Base-by-base conservation (phyloP, 345 rosid genomes). In the Bruguiera gymnorhiza region DNA sequence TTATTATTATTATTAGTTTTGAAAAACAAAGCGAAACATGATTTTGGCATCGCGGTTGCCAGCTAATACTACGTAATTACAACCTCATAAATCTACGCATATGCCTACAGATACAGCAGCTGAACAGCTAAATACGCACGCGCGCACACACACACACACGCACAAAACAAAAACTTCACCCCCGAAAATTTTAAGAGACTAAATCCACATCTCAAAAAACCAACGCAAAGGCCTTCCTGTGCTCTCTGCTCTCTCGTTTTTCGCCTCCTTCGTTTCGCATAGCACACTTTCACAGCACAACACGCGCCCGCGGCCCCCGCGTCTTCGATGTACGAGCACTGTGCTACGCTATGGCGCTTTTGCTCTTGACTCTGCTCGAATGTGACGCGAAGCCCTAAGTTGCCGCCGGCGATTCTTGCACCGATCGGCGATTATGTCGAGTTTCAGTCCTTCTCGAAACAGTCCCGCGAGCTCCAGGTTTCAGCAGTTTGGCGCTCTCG, bases 391-490 rank as follows among this genome's bases (percentile, higher is more conserved):
- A 19, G 27, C 9, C 53, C n/a, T 23, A 8, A 27, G 58, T 27
- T 48, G 63, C 65, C 27, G 60, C 60, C 61, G 15, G 62, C 61
- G 34, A 37, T 69, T 64, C 43, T 20, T 50, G 50, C 63, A 15
- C 39, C 58, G n/a, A 69, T 37, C 16, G 20, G 23, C 23, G 11
- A 32, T 58, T n/a, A 83, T 85, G 92, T 79, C 86, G 27, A 58
- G 60, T 43, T 88, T 78, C 79, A 86, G 90, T 78, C 87, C 95
- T 54, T 73, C 89, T 8, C 86, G 91, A 30, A 67, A 61, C 70
- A 86, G 87, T 74, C 91, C 91, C 64, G 92, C 88, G 57, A 85
- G 89, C 80, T 81, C 83, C 37, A 78, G 97, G 78, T 24, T 84
- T 68, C 87, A 89, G 72, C 90, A 83, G 79, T 78, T 79, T 0